Evolutionary conservation across 192 early-diverging fungal species (phyloP), one percentile per base, ranked within the genome.

Genomic region (Hyaloraphidium curvatum): DNA sequence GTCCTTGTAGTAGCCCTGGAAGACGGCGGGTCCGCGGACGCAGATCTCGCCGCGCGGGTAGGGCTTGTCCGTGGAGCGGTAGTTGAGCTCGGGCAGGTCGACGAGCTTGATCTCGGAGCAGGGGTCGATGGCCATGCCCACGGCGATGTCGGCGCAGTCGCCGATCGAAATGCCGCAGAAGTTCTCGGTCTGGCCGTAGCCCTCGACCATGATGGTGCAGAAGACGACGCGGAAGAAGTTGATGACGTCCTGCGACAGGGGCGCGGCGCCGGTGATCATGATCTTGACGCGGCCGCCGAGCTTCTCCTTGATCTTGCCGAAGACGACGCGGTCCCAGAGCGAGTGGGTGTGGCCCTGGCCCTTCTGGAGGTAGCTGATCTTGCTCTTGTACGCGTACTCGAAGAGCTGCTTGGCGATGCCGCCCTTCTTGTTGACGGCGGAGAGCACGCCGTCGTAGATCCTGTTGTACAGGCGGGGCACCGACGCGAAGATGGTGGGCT

Each of bases 401-500:
- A 71, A 40, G 76, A 9, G 68, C 82, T 31, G 63, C 65, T 39
- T 73, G 22, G 28, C 25, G 2, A 53, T 30, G 22, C 28, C 28
- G 29, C 28, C 25, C 2, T 13, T 33, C 14, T 3, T 33, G 2
- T 14, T 53, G 22, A 33, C 39, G 1, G 62, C 58, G 1, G 76
- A 63, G 55, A 68, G 59, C 27, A 95, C 69, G 51, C 75, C 77
- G 55, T 85, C 88, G 64, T 91, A 91, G 55, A 95, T 77, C 25
- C 88, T 80, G 61, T 86, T 92, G 63, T 85, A 78, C 2, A 95
- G 67, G 35, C 91, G 79, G 14, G 91, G 91, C 22, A 91, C 87
- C 28, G 78, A 65, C 4, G 79, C 74, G 60, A 95, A 86, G 2
- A 89, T 43, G 1, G 88, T 89, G 7, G 91, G 91, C 55, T 78